phyloP scores from a whole-genome alignment of 352 stramenopile genomes.

The Globisporangium okanoganense region DNA sequence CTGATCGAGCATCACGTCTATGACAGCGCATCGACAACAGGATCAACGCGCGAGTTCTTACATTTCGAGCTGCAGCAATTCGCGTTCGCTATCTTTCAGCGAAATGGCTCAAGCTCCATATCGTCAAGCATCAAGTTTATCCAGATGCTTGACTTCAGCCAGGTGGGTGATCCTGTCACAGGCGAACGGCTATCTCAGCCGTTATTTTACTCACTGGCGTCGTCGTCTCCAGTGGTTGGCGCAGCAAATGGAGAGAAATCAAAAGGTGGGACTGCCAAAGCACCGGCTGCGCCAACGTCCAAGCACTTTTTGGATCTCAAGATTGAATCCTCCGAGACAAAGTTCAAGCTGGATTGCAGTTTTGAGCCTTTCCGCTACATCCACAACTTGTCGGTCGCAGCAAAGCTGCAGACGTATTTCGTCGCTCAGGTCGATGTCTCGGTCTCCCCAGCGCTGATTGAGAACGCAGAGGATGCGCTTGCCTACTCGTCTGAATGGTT shows the following conservation, averaged over 20 bases:
- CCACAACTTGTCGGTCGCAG: constrained; percentile 57
- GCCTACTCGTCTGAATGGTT: constrained; percentile 46
- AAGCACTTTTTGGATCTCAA: constrained; percentile 45
- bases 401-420: constrained; percentile 69
- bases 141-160: constrained; percentile 67
- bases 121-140: constrained; percentile 55
- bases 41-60: constrained; percentile 48
- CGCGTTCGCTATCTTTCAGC: constrained; percentile 59
- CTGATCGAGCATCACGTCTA: constrained; percentile 25
- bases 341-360: constrained; percentile 48
- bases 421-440: constrained; percentile 43
- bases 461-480: constrained; percentile 52
- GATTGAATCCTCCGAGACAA: constrained; percentile 53
- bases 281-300: constrained; percentile 5
- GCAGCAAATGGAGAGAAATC: background rate
- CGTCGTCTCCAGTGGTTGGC: constrained; percentile 14
- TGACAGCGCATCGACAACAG: constrained; percentile 3
- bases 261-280: background rate
- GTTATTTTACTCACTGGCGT: constrained; percentile 34
- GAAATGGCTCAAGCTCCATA: constrained; percentile 40
- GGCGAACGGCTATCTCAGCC: constrained; percentile 22
- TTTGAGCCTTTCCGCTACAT: constrained; percentile 71
- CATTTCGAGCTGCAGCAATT: constrained; percentile 69
- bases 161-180: constrained; percentile 14
- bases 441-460: constrained; percentile 35